Conservation (phyloP, 352 stramenopile species). For the Pythium grandisporangium region DNA sequence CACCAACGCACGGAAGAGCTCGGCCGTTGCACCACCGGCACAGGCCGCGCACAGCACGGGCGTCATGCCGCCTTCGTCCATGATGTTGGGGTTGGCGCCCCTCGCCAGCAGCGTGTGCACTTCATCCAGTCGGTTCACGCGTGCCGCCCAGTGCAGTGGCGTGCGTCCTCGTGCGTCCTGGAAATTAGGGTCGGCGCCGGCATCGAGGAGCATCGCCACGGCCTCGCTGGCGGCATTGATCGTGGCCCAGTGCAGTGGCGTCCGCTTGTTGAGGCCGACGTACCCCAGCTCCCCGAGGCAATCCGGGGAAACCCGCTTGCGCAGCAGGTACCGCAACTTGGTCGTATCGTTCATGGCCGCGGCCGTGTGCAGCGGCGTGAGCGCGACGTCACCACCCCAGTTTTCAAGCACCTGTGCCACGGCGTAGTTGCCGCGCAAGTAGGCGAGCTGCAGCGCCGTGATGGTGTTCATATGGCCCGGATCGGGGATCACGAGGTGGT, state of each 20-base stretch:
- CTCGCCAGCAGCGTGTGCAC: conserved; percentile 44
- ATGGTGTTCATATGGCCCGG: conserved; percentile 82
- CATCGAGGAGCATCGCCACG: conserved; percentile 46
- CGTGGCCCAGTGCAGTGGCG: conserved; percentile 68
- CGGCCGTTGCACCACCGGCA: conserved; percentile 42
- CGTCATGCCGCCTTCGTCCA: conserved; percentile 71
- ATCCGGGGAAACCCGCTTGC: conserved; percentile 68
- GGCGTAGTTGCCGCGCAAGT: conserved; percentile 72
- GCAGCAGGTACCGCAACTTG: conserved; percentile 45
- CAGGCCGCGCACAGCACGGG: conserved; percentile 67
- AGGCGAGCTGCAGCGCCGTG: conserved; percentile 72
- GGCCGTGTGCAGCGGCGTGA: conserved; percentile 69
- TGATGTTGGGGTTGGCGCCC: conserved; percentile 55
- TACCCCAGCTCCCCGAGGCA: conserved; percentile 74
- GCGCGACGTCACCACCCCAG: conserved; percentile 69
- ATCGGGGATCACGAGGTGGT: conserved; percentile 73
- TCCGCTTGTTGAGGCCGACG: conserved; percentile 73
- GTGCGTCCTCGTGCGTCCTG: conserved; percentile 59
- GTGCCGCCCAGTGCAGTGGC: conserved; percentile 68
- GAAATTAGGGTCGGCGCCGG: conserved; percentile 52
- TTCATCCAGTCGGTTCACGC: conserved; percentile 60
- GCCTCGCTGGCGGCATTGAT: conserved; percentile 56
- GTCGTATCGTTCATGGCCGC: conserved; percentile 61
- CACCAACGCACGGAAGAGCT: conserved; percentile 73
- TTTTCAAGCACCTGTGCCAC: conserved; percentile 74